phyloP scores from a whole-genome alignment of 1,284 basidiomycete species.

The Malassezia brasiliensis region DNA sequence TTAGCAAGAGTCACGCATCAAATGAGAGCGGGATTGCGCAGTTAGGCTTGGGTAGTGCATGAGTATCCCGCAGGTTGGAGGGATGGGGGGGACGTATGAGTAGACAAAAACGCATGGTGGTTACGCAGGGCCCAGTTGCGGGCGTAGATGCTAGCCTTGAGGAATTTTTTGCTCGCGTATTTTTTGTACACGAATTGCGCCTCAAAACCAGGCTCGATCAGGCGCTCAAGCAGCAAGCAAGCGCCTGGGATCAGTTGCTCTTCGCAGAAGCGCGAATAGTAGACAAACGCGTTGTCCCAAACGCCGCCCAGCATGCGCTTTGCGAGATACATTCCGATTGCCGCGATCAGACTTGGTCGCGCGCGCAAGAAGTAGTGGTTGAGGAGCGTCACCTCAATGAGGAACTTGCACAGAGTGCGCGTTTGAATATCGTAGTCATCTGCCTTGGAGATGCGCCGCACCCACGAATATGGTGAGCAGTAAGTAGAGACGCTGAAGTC shows the following conservation, averaged over 20 bases:
- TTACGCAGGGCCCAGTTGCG: constrained; percentile 51
- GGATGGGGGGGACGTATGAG: constrained; percentile 14
- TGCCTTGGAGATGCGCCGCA: constrained; percentile 88
- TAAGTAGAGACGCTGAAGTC: constrained; percentile 93
- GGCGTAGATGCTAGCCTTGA: constrained; percentile 60
- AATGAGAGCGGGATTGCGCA: neutral
- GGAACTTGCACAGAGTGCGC: constrained; percentile 80
- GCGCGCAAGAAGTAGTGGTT: constrained; percentile 87
- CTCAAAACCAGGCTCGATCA: constrained; percentile 69
- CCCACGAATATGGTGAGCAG: constrained; percentile 99
- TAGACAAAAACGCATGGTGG: constrained; percentile 25
- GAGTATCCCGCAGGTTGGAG: neutral
- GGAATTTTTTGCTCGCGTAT: constrained; percentile 85
- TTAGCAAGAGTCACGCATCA: neutral
- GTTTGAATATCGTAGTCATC: constrained; percentile 97
- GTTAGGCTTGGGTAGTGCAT: neutral
- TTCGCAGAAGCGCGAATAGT: constrained; percentile 85
- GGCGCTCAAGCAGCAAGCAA: constrained; percentile 70
- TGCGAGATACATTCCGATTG: constrained; percentile 73
- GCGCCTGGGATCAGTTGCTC: constrained; percentile 77
- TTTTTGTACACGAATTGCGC: constrained; percentile 87
- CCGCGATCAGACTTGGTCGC: constrained; percentile 89
- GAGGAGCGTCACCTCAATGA: constrained; percentile 89
- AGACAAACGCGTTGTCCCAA: constrained; percentile 72
- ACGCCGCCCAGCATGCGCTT: constrained; percentile 47